Evolutionary conservation across 805 yeast species (phyloP), one percentile per base, ranked within the genome.

Genomic region (Candida argentea): DNA sequence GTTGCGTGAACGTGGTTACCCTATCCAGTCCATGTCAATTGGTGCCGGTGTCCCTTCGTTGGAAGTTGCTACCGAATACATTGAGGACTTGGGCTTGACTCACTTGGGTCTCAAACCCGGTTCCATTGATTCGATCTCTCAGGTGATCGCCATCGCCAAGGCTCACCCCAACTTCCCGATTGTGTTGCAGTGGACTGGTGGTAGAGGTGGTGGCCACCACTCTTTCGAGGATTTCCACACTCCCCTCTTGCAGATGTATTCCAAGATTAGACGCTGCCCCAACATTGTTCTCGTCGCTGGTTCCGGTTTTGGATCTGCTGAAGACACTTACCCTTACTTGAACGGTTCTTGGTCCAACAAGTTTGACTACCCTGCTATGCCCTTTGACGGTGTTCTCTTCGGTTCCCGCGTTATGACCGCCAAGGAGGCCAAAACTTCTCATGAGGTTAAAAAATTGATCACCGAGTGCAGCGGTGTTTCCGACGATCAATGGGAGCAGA

Each of bases 131-230:
- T 80, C 96, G 24, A 85, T 91, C 48, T 67, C 76, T 40, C 89
- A 82, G 56, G 83, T 76, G 42, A 76, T 91, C 44, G 62, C 79
- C 36, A 91, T 91, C 51, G 98, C 99, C 31, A 84, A 82, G 52
- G 87, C 94, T 27, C 94, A 87, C 62, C 98, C 98, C 42, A 64
- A 57, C 38, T 91, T 91, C 87, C 99, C 98, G 39, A 85, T 91
- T 49, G 89, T 91, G 31, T 65, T 91, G 46, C 98, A 91, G 68
- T 91, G 99, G 99, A 91, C 99, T 35, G 98, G 97, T 72, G 99
- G 99, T 60, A 87, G 99, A 73, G 99, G 96, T 66, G 99, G 99
- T 73, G 99, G 99, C 52, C 99, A 91, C 58, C 99, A 91, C 61
- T 89, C 97, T 28, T 91, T 76, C 51, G 99, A 91, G 70, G 99